phyloP scores from a whole-genome alignment of 179 eudicot genomes.

The Silene noctiflora region DNA sequence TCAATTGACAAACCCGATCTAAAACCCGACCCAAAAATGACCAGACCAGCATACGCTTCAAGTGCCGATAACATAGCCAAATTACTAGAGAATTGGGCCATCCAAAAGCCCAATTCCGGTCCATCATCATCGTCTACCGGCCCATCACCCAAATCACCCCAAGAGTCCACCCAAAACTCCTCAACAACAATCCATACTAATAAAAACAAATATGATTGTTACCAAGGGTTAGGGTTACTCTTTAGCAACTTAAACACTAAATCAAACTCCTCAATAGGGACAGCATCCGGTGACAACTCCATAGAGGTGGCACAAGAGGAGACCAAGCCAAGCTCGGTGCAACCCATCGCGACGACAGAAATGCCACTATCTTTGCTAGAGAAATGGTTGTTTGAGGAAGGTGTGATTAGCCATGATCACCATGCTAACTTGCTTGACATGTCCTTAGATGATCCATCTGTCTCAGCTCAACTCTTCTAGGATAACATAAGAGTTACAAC shows the following conservation, averaged over 20 bases:
- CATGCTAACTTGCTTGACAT: constrained; percentile 20
- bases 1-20: constrained; percentile 47
- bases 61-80: constrained; percentile 72
- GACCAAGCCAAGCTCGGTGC: constrained; percentile 29
- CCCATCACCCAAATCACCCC: constrained; percentile 24
- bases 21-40: neutral
- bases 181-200: neutral
- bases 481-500: neutral
- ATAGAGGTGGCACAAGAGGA: constrained; percentile 26
- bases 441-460: constrained; percentile 23
- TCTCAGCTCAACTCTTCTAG: constrained; percentile 24
- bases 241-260: constrained; percentile 23
- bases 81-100: constrained; percentile 58
- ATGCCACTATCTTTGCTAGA: constrained; percentile 50
- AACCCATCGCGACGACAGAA: constrained; percentile 9
- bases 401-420: constrained; percentile 24
- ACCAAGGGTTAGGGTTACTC: constrained; percentile 30
- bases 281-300: constrained; percentile 26
- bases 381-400: constrained; percentile 78
- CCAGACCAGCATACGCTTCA: constrained; percentile 45
- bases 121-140: constrained; percentile 17
- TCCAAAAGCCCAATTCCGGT: constrained; percentile 21
- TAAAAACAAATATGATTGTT: neutral
- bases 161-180: constrained; percentile 18
- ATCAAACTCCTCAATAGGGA: constrained; percentile 19